Base-by-base conservation (phyloP, 31 red algal genomes). In the Odonthalia washingtoniensis region DNA sequence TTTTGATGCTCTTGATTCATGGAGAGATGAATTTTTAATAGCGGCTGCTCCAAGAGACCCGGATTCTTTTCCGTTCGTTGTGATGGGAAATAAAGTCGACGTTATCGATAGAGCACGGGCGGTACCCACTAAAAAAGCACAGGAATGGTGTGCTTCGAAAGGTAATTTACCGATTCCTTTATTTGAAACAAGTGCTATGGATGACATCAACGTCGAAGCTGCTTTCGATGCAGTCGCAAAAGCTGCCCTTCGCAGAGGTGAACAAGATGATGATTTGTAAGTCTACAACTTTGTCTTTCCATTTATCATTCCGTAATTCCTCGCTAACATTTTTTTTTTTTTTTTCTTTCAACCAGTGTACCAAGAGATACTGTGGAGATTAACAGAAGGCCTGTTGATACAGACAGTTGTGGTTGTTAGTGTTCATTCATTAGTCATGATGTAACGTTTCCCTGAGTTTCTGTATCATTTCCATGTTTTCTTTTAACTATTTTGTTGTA, bases 11-110 rank as follows among this genome's bases (percentile, higher is more conserved):
- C 79, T 96, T 31, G 94, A 94, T 46, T 92, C 94, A 9, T 99
- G 97, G 97, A 94, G 92, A 14, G 93, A 96, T 57, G 97, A 99
- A 67, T 99, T 99, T 86, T 83, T 99, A 17, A 87, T 95, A 36
- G 84, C 82, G 3, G 94, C 95, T 21, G 84, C 87, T 2, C 89
- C 92, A 40, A 78, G 91, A 17, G 95, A 93, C 67, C 88, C 94
- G n/a, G 92, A 95, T 36, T 89, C 90, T 0, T 99, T 99, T 86
- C 97, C 97, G 26, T 97, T 99, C 80, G 92, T 99, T 26, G 94
- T 99, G 41, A 88, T 99, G 65, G 97, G 95, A 16, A 99, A 99
- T 85, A 99, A 99, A 69, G 87, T 95, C 24, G 97, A 99, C 74
- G 83, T 87, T 37, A 85, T 86, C 16, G 83, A 78, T 39, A 84